Evolutionary conservation across 108 stramenopile species (phyloP).

Genomic region (Cyclotella atomus): DNA sequence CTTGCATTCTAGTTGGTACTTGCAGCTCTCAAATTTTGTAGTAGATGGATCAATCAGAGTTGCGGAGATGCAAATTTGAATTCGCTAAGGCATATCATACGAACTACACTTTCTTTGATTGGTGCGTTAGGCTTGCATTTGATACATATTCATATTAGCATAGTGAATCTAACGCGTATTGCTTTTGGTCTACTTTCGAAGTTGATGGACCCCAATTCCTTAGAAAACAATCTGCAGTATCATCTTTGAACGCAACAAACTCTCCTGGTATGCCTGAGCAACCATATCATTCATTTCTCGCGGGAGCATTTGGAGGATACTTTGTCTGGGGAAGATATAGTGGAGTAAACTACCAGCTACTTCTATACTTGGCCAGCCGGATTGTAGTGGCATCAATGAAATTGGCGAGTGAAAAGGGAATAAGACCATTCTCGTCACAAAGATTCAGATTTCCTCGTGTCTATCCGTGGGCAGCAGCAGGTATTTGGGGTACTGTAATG

Average conservation of each 20-base stretch:
- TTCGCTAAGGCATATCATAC: slow-evolving; percentile 5
- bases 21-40: slow-evolving; percentile 57
- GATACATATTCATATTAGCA: too few relatives aligned
- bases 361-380: slow-evolving; percentile 82
- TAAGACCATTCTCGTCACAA: slow-evolving; percentile 46
- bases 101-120: slow-evolving; percentile 2
- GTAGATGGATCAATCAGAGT: slow-evolving; percentile 19
- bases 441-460: slow-evolving; percentile 32
- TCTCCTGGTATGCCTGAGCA: slow-evolving; percentile 70
- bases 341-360: slow-evolving; percentile 78
- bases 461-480: slow-evolving; percentile 68
- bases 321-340: slow-evolving; percentile 84
- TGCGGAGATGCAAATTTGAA: background rate
- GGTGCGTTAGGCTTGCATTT: too few relatives aligned
- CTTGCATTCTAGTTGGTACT: slow-evolving; percentile 29
- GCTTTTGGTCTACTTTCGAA: slow-evolving; percentile 12
- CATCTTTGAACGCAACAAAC: background rate
- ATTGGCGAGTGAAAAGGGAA: slow-evolving; percentile 59
- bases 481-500: slow-evolving; percentile 85
- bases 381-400: slow-evolving; percentile 66
- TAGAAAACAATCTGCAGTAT: slow-evolving; percentile 12
- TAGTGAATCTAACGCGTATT: too few relatives aligned
- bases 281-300: slow-evolving; percentile 77
- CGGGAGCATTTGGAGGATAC: slow-evolving; percentile 83
- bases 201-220: slow-evolving; percentile 62